phyloP scores from a whole-genome alignment of 2,329 filamentous ascomycete species.

The Neospermospora avenae region DNA sequence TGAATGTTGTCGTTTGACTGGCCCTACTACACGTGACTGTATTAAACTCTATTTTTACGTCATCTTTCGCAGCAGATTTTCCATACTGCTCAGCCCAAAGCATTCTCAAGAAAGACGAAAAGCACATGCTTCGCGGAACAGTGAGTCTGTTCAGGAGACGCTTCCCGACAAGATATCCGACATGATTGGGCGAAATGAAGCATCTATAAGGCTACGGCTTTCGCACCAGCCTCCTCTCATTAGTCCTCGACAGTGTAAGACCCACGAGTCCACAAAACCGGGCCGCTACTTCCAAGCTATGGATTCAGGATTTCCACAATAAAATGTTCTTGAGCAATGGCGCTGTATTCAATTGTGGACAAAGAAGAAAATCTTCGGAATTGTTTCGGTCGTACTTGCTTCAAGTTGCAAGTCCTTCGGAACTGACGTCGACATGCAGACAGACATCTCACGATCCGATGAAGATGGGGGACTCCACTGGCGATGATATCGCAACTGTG shows the following conservation, averaged over 20 bases:
- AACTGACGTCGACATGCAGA: conserved; percentile 14
- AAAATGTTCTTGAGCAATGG: conserved; percentile 9
- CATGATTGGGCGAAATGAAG: neutral
- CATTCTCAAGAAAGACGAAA: too few relatives aligned
- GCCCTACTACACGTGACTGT: too few relatives aligned
- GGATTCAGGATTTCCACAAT: conserved; percentile 9
- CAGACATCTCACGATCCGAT: neutral
- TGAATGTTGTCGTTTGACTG: too few relatives aligned
- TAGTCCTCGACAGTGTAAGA: neutral
- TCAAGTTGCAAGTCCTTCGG: neutral
- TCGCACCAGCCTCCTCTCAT: too few relatives aligned
- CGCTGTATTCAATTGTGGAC: conserved; percentile 4
- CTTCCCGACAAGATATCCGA: too few relatives aligned
- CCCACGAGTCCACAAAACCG: conserved; percentile 8
- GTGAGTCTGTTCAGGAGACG: too few relatives aligned
- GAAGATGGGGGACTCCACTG: conserved; percentile 13
- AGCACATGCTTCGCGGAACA: too few relatives aligned
- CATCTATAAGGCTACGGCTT: neutral
- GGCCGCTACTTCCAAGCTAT: conserved; percentile 11
- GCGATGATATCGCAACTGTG: neutral
- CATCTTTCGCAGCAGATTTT: too few relatives aligned
- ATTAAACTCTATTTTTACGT: too few relatives aligned
- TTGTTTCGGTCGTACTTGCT: conserved; percentile 14
- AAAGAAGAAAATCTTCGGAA: conserved; percentile 10
- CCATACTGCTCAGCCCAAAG: too few relatives aligned